Evolutionary conservation across 1,284 basidiomycete species (phyloP).

Genomic region (Malassezia japonica): DNA sequence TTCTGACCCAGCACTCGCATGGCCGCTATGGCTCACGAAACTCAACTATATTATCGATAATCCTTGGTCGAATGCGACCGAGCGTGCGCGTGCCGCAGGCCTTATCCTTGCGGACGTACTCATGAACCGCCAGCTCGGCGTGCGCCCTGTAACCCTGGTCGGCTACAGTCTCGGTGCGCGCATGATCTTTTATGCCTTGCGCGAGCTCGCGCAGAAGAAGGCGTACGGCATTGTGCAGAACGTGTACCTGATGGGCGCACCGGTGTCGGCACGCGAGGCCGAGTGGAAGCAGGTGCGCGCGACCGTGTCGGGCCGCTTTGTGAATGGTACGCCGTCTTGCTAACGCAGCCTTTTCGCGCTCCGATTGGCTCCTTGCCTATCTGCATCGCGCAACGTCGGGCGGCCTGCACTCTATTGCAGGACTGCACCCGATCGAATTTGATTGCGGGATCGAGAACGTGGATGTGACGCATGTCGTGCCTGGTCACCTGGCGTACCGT

Average conservation of each 20-base stretch:
- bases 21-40: conserved; percentile 47
- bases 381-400: conserved; percentile 45
- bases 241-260: conserved; percentile 46
- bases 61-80: conserved; percentile 46
- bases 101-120: conserved; percentile 45
- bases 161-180: conserved; percentile 45
- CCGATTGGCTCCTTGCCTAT: conserved; percentile 47
- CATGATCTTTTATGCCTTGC: conserved; percentile 44
- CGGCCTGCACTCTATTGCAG: conserved; percentile 43
- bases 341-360: conserved; percentile 32
- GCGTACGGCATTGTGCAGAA: conserved; percentile 46
- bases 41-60: conserved; percentile 47
- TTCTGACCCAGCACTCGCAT: conserved; percentile 42
- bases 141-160: conserved; percentile 45
- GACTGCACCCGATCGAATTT: conserved; percentile 41
- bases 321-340: conserved; percentile 25
- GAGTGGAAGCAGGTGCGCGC: conserved; percentile 38
- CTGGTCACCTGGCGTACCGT: conserved; percentile 43
- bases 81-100: conserved; percentile 40
- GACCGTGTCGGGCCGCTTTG: conserved; percentile 43
- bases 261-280: conserved; percentile 39
- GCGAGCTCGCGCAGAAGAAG: conserved; percentile 39
- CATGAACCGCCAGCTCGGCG: conserved; percentile 41
- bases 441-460: conserved; percentile 45
- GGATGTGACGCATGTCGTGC: conserved; percentile 44